A percentile compares a stretch with the other conserved stretches of the same genome.
These are phyloP conservation scores for Camelina hispida DNA, from an alignment of 345 rosid species.

Conservation along the genomic window DNA sequence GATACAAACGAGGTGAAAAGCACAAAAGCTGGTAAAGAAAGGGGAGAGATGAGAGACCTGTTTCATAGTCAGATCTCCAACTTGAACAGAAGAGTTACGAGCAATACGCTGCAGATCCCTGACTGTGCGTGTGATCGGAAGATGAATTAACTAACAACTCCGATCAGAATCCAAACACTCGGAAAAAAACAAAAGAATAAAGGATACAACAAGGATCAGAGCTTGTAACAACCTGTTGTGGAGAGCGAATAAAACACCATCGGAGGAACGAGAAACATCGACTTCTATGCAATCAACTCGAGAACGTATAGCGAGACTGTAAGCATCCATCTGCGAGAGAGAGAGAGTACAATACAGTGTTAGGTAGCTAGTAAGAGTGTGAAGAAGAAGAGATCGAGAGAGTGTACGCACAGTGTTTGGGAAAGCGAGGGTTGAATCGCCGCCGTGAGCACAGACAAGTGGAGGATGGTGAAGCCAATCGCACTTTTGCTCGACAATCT, in stretches of 20 bases:
- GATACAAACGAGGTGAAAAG: slow-evolving; percentile 20
- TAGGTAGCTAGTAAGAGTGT: slow-evolving; percentile 8
- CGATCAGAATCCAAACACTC: slow-evolving; percentile 26
- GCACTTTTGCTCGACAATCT: slow-evolving; percentile 59
- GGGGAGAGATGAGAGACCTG: slow-evolving; percentile 66
- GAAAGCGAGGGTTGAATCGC: slow-evolving; percentile 79
- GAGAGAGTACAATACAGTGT: slow-evolving; percentile 13
- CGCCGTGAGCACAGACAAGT: slow-evolving; percentile 98
- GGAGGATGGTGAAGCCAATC: slow-evolving; percentile 89
- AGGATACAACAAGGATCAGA: background rate
- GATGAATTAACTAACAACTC: background rate
- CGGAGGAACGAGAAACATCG: slow-evolving; percentile 91
- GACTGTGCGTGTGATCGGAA: slow-evolving; percentile 51
- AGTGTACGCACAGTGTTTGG: slow-evolving; percentile 72
- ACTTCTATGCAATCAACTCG: slow-evolving; percentile 93
- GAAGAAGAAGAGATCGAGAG: slow-evolving; percentile 34
- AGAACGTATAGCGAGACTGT: slow-evolving; percentile 65
- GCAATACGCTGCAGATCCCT: slow-evolving; percentile 97
- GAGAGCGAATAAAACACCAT: slow-evolving; percentile 87
- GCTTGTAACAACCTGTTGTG: slow-evolving; percentile 81
- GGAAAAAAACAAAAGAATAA: background rate
- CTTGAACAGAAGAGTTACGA: slow-evolving; percentile 69
- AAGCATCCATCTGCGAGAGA: slow-evolving; percentile 74
- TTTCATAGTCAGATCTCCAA: slow-evolving; percentile 70
- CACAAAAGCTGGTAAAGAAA: slow-evolving; percentile 8